A percentile compares a stretch with the other conserved stretches of the same genome.
Evolutionary conservation across 2,329 filamentous ascomycete genomes (phyloP).

Genomic region (Claviceps pusilla): DNA sequence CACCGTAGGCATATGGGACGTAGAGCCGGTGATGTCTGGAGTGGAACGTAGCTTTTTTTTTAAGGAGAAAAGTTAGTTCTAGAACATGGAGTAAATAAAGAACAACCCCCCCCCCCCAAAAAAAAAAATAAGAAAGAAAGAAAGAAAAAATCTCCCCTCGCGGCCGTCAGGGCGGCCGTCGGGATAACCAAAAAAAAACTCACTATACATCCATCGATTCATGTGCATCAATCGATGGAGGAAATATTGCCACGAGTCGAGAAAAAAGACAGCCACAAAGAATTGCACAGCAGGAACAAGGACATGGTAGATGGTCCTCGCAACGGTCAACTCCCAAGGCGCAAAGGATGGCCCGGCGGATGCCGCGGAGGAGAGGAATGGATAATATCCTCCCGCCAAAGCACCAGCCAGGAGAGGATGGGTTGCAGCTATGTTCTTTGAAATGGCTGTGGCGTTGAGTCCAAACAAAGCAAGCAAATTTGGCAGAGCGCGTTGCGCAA

Average conservation of each 20-base stretch:
- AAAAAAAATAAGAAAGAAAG: neutral
- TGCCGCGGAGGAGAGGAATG: slow-evolving; percentile 44
- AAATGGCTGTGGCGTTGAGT: slow-evolving; percentile 59
- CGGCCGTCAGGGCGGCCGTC: too few species aligned
- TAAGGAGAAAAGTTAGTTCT: neutral
- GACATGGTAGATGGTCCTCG: slow-evolving; percentile 66
- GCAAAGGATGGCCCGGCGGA: slow-evolving; percentile 60
- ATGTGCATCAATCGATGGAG: slow-evolving; percentile 91
- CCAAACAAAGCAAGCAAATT: slow-evolving; percentile 55
- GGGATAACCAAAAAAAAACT: slow-evolving; percentile 20
- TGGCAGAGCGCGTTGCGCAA: slow-evolving; percentile 67
- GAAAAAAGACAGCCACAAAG: slow-evolving; percentile 53
- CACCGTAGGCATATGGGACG: slow-evolving; percentile 92
- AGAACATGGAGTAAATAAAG: too few species aligned
- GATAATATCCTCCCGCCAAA: slow-evolving; percentile 69
- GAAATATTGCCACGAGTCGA: slow-evolving; percentile 98
- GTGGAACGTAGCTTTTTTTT: slow-evolving; percentile 60
- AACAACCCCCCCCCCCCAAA: too few species aligned
- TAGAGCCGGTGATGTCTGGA: slow-evolving; percentile 93
- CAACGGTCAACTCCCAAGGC: slow-evolving; percentile 62
- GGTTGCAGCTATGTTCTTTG: slow-evolving; percentile 55
- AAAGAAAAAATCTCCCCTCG: too few species aligned
- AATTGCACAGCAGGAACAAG: slow-evolving; percentile 67
- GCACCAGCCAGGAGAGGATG: slow-evolving; percentile 62
- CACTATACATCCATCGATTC: slow-evolving; percentile 94